Evolutionary conservation across 2,329 filamentous ascomycete genomes (phyloP).

Genomic region (Sodiomyces alkalinus): DNA sequence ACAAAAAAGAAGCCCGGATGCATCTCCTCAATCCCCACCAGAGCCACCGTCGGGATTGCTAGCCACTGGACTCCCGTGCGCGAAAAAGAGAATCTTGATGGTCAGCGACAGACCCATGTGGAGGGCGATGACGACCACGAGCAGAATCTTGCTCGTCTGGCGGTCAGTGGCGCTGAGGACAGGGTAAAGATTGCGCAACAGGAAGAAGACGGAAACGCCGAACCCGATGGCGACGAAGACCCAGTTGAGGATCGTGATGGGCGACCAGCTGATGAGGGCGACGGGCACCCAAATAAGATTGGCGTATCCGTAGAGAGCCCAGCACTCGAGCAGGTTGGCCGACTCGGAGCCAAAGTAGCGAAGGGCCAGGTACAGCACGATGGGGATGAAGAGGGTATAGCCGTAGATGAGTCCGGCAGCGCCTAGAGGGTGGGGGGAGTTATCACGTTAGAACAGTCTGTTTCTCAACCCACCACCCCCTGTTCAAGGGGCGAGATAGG

Average conservation of each 20-base stretch:
- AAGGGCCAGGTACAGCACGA: slow-evolving; percentile 72
- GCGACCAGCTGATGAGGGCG: slow-evolving; percentile 80
- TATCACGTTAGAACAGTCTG: too few relatives aligned
- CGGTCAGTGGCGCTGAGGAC: slow-evolving; percentile 85
- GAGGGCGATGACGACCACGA: slow-evolving; percentile 69
- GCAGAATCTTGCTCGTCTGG: slow-evolving; percentile 75
- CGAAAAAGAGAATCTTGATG: slow-evolving; percentile 96
- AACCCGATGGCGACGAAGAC: slow-evolving; percentile 82
- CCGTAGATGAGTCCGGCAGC: slow-evolving; percentile 90
- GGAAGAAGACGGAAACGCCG: slow-evolving; percentile 65
- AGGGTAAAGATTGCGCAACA: slow-evolving; percentile 77
- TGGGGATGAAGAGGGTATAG: slow-evolving; percentile 77
- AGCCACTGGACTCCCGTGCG: slow-evolving; percentile 47
- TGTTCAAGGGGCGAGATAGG: not conserved
- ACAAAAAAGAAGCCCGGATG: too few relatives aligned
- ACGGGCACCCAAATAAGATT: slow-evolving; percentile 97
- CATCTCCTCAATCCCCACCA: too few relatives aligned
- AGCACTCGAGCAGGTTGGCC: slow-evolving; percentile 87
- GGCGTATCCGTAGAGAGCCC: slow-evolving; percentile 87
- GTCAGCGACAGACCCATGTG: slow-evolving; percentile 84
- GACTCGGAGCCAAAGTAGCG: slow-evolving; percentile 93
- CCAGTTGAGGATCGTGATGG: slow-evolving; percentile 77
- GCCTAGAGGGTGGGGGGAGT: slow-evolving; percentile 24
- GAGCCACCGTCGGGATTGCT: slow-evolving; percentile 2
- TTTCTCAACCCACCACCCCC: not conserved